Conservation (phyloP, 345 rosid genomes). For the Brassica cretica region DNA sequence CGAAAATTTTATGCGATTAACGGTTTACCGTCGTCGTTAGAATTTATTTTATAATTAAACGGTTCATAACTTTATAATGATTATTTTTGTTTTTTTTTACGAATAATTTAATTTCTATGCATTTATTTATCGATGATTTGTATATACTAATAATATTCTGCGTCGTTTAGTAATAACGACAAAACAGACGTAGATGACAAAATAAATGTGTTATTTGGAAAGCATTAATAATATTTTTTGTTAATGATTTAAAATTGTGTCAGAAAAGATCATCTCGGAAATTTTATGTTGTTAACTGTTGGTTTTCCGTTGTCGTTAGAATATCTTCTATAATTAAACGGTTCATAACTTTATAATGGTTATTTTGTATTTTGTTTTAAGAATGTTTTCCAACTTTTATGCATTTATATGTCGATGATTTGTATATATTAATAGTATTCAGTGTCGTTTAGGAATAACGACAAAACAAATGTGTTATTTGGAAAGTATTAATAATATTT, state of each 20-base stretch:
- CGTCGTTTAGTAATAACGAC: neutral
- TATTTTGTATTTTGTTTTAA: neutral
- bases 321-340: neutral
- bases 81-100: neutral
- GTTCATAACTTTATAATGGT: neutral
- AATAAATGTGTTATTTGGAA: too few relatives aligned
- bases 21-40: neutral
- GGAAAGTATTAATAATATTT: neutral
- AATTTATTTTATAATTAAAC: neutral
- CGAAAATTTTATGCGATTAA: too few relatives aligned
- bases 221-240: too few relatives aligned
- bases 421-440: neutral
- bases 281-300: neutral
- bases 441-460: neutral
- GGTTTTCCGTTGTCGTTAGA: neutral
- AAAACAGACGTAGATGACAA: too few relatives aligned
- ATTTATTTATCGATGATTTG: neutral
- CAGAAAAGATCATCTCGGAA: neutral
- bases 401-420: neutral
- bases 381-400: neutral
- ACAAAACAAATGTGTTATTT: neutral
- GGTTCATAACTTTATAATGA: neutral
- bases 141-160: neutral
- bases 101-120: neutral
- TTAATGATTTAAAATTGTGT: neutral